phyloP scores from a whole-genome alignment of 371 early-diverging fungal genomes.

The Dichotomocladium elegans region DNA sequence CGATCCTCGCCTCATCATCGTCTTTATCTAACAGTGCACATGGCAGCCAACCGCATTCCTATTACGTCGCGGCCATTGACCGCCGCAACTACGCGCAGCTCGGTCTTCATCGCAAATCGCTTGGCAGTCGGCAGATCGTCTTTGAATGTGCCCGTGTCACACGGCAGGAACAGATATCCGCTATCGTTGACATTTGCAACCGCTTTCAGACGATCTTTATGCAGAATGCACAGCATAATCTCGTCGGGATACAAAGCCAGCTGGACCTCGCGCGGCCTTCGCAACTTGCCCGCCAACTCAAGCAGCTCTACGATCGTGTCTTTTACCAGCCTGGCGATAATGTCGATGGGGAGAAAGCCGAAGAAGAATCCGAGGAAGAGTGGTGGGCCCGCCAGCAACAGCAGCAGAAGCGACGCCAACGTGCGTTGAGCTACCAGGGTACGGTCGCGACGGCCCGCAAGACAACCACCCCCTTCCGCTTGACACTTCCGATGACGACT shows the following conservation, averaged over 20 bases:
- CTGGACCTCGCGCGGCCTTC: slow-evolving; percentile 8
- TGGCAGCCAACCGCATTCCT: background rate
- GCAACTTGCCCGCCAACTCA: slow-evolving; percentile 2
- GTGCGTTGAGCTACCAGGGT: background rate
- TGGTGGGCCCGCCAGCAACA: background rate
- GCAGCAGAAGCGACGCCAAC: background rate
- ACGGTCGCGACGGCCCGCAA: background rate
- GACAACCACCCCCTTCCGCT: slow-evolving; percentile 4
- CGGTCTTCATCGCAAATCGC: slow-evolving; percentile 15
- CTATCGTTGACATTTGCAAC: slow-evolving; percentile 13
- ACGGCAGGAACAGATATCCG: slow-evolving; percentile 15
- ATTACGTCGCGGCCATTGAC: slow-evolving; percentile 18
- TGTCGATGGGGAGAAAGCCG: no score
- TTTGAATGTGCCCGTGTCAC: slow-evolving; percentile 17
- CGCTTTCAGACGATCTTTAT: slow-evolving; percentile 23
- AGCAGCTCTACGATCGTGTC: slow-evolving; percentile 9
- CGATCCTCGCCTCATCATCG: slow-evolving; percentile 13
- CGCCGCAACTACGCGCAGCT: slow-evolving; percentile 19
- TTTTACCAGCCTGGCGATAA: background rate
- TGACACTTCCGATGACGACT: slow-evolving; percentile 4
- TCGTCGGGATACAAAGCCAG: slow-evolving; percentile 20
- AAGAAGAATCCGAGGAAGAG: background rate
- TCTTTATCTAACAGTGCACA: no score
- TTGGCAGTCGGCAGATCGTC: slow-evolving; percentile 17
- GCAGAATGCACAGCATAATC: slow-evolving; percentile 25